phyloP scores from a whole-genome alignment of 2,329 filamentous ascomycete species.

The Aspergillus alliaceus region DNA sequence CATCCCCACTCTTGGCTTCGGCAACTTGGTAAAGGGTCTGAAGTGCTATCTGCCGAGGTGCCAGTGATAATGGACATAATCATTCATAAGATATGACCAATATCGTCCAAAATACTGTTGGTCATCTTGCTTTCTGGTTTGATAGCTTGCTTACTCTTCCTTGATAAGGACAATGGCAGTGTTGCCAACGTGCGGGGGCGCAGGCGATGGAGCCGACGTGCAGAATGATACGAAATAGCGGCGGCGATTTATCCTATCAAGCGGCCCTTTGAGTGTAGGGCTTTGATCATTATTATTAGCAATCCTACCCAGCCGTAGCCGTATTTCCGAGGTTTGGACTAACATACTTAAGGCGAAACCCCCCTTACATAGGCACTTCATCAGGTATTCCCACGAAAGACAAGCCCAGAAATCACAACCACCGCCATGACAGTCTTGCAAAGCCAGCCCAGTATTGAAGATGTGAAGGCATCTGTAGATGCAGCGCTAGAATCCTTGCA shows the following conservation, averaged over 20 bases:
- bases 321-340: background rate
- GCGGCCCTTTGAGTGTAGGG: background rate
- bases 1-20: background rate
- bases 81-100: background rate
- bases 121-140: background rate
- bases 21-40: background rate
- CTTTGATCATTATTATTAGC: background rate
- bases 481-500: conserved; percentile 16
- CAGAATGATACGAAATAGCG: background rate
- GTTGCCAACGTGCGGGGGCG: conserved; percentile 1
- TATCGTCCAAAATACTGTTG: background rate
- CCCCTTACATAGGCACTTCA: too few species aligned
- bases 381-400: too few species aligned
- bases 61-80: background rate
- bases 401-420: background rate
- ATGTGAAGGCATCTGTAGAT: conserved; percentile 25
- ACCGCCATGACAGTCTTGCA: conserved; percentile 18
- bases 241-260: conserved; percentile 8
- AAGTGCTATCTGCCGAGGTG: conserved; percentile 9
- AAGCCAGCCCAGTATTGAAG: conserved; percentile 8
- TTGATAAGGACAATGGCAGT: background rate
- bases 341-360: background rate
- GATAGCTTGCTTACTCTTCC: background rate
- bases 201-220: conserved; percentile 4
- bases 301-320: background rate